phyloP scores from a whole-genome alignment of 495 filamentous ascomycete genomes.

The Coniosporium apollinis region DNA sequence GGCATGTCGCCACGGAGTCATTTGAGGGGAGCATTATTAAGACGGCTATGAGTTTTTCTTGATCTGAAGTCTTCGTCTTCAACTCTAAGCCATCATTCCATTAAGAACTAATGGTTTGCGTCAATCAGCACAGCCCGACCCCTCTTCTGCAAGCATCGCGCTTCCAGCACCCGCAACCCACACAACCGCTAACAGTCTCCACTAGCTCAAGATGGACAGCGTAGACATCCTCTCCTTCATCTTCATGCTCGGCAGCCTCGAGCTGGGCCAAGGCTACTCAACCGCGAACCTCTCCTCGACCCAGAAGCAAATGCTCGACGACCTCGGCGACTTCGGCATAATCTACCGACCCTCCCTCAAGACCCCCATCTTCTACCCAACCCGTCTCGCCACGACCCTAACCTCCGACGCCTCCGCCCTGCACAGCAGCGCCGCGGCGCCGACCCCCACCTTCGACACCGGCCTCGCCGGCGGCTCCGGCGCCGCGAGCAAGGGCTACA shows the following conservation, averaged over 20 bases:
- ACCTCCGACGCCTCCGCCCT: constrained; percentile 64
- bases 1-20: too few species aligned
- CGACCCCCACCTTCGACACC: constrained; percentile 26
- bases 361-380: constrained; percentile 68
- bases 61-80: too few species aligned
- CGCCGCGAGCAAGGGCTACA: constrained; percentile 51
- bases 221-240: constrained; percentile 91
- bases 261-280: constrained; percentile 78
- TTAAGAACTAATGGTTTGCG: too few species aligned
- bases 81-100: too few species aligned
- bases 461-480: constrained; percentile 18
- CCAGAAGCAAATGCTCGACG: constrained; percentile 70
- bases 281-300: constrained; percentile 60
- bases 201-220: constrained; percentile 54
- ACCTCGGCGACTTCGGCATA: constrained; percentile 80
- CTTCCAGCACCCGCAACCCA: not conserved
- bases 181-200: not conserved
- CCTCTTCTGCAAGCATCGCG: constrained; percentile 21
- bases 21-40: too few species aligned
- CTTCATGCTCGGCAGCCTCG: constrained; percentile 85
- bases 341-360: constrained; percentile 45
- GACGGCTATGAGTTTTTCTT: too few species aligned
- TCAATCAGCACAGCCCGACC: too few species aligned
- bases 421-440: constrained; percentile 33
- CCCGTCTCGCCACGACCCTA: constrained; percentile 82